phyloP scores from a whole-genome alignment of 257 asterid species.

The Solanum sejunctum region DNA sequence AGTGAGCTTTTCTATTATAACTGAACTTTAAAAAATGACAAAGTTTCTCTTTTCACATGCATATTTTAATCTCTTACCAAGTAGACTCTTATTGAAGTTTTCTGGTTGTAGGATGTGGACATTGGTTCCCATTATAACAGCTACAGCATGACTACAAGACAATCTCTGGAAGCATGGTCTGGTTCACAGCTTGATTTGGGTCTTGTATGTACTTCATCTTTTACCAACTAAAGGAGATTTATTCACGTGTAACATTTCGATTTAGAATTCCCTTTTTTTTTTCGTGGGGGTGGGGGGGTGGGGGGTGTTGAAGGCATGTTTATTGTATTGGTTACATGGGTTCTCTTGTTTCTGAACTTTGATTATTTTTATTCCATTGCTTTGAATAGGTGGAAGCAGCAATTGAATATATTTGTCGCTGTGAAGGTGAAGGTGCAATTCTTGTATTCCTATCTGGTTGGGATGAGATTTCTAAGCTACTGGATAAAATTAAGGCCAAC shows the following conservation, averaged over 20 bases:
- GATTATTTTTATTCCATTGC: constrained; percentile 1
- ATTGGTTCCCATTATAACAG: constrained; percentile 56
- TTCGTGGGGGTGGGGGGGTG: not conserved
- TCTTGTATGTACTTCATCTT: constrained; percentile 47
- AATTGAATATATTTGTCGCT: constrained; percentile 67
- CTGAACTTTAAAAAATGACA: not conserved
- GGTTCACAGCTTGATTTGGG: constrained; percentile 82
- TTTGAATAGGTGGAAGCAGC: constrained; percentile 71
- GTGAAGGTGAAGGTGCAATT: constrained; percentile 81
- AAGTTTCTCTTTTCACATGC: not conserved
- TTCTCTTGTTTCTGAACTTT: not conserved
- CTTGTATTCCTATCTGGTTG: constrained; percentile 96
- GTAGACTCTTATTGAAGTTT: not conserved
- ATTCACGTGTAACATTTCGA: not conserved
- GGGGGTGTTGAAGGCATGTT: not conserved
- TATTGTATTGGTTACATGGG: not conserved
- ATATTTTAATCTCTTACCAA: not conserved
- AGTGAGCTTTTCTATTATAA: not conserved
- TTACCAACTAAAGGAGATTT: not conserved
- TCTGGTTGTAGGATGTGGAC: constrained; percentile 53
- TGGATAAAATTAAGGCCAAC: constrained; percentile 58
- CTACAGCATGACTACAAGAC: constrained; percentile 64
- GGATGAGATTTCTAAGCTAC: constrained; percentile 93
- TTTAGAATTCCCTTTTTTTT: not conserved
- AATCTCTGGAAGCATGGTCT: constrained; percentile 92